Conservation (phyloP, 2,329 filamentous ascomycete genomes). For the Venturia asperata region DNA sequence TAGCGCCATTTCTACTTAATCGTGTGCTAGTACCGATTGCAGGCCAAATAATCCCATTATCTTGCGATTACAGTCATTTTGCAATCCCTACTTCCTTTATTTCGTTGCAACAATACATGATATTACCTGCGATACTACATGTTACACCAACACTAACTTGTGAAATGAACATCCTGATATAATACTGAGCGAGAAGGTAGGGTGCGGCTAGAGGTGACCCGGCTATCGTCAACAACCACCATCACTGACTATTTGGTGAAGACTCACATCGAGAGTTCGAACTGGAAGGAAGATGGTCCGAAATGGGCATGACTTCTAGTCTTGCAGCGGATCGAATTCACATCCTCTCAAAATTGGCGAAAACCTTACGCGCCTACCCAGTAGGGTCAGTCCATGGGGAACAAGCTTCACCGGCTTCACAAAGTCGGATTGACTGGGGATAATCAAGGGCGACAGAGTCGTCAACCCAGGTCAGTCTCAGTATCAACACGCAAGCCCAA, state of each 20-base stretch:
- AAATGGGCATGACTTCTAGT: neutral
- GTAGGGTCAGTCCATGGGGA: neutral
- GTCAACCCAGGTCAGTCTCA: neutral
- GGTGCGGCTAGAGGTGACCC: too few relatives aligned
- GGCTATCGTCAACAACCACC: too few relatives aligned
- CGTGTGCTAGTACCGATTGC: neutral
- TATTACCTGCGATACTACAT: too few relatives aligned
- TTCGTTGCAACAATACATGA: too few relatives aligned
- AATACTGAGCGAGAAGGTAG: too few relatives aligned
- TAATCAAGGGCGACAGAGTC: neutral
- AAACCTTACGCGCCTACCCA: neutral
- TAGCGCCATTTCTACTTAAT: neutral
- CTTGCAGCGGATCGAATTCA: neutral
- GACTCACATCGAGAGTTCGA: neutral
- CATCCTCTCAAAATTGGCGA: neutral
- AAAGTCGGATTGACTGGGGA: too few relatives aligned
- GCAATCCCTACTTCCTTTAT: too few relatives aligned
- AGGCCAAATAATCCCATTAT: neutral
- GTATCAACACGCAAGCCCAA: neutral
- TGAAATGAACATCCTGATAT: too few relatives aligned
- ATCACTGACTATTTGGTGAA: neutral
- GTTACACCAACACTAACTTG: too few relatives aligned
- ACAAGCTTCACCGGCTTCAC: neutral
- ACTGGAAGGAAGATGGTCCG: neutral
- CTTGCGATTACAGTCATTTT: too few relatives aligned